These are phyloP conservation scores for Alternaria burnsii DNA, from an alignment of 2,329 filamentous ascomycete genomes.

Conservation along the genomic window DNA sequence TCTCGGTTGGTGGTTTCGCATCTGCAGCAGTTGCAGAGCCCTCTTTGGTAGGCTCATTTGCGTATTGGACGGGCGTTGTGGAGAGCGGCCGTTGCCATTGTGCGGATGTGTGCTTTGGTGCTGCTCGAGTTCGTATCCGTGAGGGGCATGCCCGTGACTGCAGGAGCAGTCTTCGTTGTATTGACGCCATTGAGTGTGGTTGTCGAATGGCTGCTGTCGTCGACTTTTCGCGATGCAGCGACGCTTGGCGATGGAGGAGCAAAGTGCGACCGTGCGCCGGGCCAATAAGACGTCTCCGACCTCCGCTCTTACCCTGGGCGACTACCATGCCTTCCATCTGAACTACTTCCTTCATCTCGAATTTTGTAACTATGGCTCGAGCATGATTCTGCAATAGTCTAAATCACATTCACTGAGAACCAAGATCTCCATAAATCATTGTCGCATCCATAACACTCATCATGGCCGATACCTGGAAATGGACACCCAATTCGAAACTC, in stretches of 20 bases:
- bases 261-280: slow-evolving; percentile 32
- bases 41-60: slow-evolving; percentile 28
- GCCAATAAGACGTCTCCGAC: slow-evolving; percentile 32
- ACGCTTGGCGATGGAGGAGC: slow-evolving; percentile 35
- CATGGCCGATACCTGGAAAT: slow-evolving; percentile 34
- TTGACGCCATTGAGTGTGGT: slow-evolving; percentile 46
- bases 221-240: slow-evolving; percentile 44
- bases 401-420: not conserved
- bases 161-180: slow-evolving; percentile 45
- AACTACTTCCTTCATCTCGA: not conserved
- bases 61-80: slow-evolving; percentile 32
- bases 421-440: not conserved
- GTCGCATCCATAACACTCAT: not conserved
- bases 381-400: not conserved
- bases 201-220: slow-evolving; percentile 26
- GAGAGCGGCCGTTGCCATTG: slow-evolving; percentile 49
- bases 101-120: slow-evolving; percentile 23
- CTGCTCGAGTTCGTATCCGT: slow-evolving; percentile 29
- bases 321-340: slow-evolving; percentile 4
- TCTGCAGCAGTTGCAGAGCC: slow-evolving; percentile 18
- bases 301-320: slow-evolving; percentile 24
- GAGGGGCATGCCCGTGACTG: slow-evolving; percentile 40
- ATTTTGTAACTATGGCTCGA: not conserved
- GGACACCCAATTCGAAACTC: slow-evolving; percentile 48
- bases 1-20: slow-evolving; percentile 15